Evolutionary conservation across 805 yeast species (phyloP), one percentile per base, ranked within the genome.

Genomic region (Metschnikowia baotianmanensis): DNA sequence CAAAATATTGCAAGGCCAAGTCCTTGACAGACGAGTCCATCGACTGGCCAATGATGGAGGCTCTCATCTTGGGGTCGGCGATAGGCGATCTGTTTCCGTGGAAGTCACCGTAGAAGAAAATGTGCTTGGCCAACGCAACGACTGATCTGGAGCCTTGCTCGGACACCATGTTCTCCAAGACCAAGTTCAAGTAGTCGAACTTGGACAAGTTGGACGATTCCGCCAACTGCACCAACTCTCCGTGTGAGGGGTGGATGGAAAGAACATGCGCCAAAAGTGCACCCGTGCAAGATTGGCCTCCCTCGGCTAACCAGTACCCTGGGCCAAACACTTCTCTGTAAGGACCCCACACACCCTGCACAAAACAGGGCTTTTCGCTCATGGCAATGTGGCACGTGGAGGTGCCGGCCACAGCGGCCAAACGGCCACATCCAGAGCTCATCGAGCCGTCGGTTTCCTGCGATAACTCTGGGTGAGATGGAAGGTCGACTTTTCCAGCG

Each of bases 201-300:
- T 81, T 80, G 31, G 91, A 83, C 24, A 81, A 67, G 39, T 78
- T 78, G 1, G 87, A 77, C 16, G 81, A 78, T 49, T 79, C 86
- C 0, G 96, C 80, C 25, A 78, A 65, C 45, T 73, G 76, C 11
- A 79, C 76, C 39, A 91, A 73, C 56, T 86, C 88, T 2, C 78
- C 69, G 52, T 81, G 80, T 0, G 98, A 95, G 0, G 97, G 96
- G 59, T 93, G 98, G 8, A 86, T 83, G 10, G 86, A 74, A 46
- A 93, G 64, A 12, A 91, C 91, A 62, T 87, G 95, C 2, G 93
- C 91, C 48, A 93, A 73, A 28, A 93, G 74, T 22, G 95, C 96
- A 52, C 99, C 99, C 2, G 99, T 93, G 59, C 96, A 86, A 12
- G 95, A 83, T 63, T 93, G 99, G n/a, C 99, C 99, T 58, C 99